These are phyloP conservation scores for Beta lomatogona DNA, from an alignment of 179 eudicot genomes.

Conservation along the genomic window DNA sequence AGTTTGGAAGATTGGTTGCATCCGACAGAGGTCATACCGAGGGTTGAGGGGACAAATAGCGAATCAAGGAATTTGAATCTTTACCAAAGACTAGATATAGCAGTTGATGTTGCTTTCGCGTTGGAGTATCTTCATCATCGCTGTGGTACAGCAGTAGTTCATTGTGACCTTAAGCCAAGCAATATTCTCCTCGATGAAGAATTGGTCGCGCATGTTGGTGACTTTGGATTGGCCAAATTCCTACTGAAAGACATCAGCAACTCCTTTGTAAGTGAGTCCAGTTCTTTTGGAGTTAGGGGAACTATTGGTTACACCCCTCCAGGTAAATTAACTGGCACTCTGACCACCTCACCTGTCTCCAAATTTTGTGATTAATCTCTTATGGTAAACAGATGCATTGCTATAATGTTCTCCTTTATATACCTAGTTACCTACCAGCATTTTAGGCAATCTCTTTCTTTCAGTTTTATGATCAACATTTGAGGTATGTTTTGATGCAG, in stretches of 20 bases:
- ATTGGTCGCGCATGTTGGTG: slow-evolving; percentile 36
- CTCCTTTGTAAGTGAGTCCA: slow-evolving; percentile 3
- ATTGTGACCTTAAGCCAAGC: slow-evolving; percentile 42
- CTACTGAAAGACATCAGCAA: background rate
- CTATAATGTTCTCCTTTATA: background rate
- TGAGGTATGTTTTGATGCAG: slow-evolving; percentile 12
- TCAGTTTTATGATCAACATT: background rate
- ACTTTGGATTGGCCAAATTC: slow-evolving; percentile 35
- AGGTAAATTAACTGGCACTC: slow-evolving; percentile 18
- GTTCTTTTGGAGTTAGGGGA: slow-evolving; percentile 32
- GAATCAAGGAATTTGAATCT: slow-evolving; percentile 10
- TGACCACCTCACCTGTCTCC: background rate
- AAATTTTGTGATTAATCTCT: too few species aligned
- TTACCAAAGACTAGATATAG: slow-evolving; percentile 25
- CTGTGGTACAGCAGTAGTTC: slow-evolving; percentile 18
- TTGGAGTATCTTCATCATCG: slow-evolving; percentile 34
- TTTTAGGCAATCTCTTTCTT: background rate
- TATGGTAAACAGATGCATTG: background rate
- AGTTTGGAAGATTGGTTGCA: slow-evolving; percentile 35
- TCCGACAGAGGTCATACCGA: background rate
- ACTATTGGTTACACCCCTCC: slow-evolving; percentile 37
- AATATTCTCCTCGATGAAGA: slow-evolving; percentile 35
- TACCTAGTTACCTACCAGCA: background rate
- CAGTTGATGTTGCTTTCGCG: slow-evolving; percentile 29
- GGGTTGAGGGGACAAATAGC: background rate